These are phyloP conservation scores for Rhodotorula toruloides DNA, from an alignment of 768 basidiomycete genomes.

Conservation along the genomic window DNA sequence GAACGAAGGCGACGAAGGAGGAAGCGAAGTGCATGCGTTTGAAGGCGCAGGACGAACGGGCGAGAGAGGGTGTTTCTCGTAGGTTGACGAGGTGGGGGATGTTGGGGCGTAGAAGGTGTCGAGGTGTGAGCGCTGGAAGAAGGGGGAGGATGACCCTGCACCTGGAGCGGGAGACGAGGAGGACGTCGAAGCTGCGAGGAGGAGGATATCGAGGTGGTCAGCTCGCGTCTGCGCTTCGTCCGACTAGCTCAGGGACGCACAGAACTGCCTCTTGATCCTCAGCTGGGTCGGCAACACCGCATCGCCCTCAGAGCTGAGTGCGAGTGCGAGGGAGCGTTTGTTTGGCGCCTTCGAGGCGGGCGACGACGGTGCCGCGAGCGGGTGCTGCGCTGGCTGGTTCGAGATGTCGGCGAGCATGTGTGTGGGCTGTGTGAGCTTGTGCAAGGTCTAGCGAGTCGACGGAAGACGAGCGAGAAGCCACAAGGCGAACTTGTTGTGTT, in stretches of 20 bases:
- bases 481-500: not conserved
- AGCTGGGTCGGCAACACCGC: not conserved
- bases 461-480: not conserved
- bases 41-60: conserved; percentile 6
- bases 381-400: not conserved
- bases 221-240: not conserved
- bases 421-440: not conserved
- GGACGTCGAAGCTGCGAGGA: not conserved
- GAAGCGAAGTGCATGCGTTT: conserved; percentile 5
- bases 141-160: conserved; percentile 10
- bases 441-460: not conserved
- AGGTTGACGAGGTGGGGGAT: not conserved
- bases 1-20: conserved; percentile 25
- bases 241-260: too few species aligned
- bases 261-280: not conserved
- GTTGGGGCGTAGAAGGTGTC: conserved; percentile 22
- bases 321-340: not conserved
- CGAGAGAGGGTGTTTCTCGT: not conserved
- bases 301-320: not conserved
- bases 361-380: not conserved
- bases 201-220: not conserved
- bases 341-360: not conserved
- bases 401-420: conserved; percentile 12
- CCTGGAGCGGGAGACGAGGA: not conserved
- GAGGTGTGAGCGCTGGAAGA: conserved; percentile 14